Conservation (phyloP, 1,284 basidiomycete genomes). For the Pterulicium gracile region DNA sequence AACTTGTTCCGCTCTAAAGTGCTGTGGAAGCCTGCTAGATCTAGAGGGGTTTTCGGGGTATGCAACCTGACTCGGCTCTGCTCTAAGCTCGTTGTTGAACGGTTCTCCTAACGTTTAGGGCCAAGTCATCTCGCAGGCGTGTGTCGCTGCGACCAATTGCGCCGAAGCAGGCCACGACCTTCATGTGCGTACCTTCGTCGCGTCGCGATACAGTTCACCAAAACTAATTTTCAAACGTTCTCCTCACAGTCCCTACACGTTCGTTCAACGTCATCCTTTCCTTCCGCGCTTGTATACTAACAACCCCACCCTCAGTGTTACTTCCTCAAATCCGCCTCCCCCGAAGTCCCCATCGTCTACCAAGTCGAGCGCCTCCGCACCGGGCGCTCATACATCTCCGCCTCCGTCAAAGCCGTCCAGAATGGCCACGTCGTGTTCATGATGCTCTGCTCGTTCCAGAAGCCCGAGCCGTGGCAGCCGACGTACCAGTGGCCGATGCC, state of each 20-base stretch:
- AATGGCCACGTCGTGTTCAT: constrained; percentile 72
- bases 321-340: constrained; percentile 71
- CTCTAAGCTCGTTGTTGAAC: neutral
- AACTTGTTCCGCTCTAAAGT: constrained; percentile 69
- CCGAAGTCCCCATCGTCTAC: constrained; percentile 73
- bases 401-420: constrained; percentile 64
- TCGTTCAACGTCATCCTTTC: constrained; percentile 17
- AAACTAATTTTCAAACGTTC: constrained; percentile 4
- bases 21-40: constrained; percentile 54
- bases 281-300: neutral
- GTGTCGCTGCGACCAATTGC: constrained; percentile 70
- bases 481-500: constrained; percentile 58
- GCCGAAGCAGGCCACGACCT: constrained; percentile 58
- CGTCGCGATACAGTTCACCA: neutral
- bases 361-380: constrained; percentile 80
- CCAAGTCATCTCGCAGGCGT: constrained; percentile 82
- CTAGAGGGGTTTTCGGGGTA: constrained; percentile 82
- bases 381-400: constrained; percentile 64
- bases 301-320: constrained; percentile 50
- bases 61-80: constrained; percentile 11
- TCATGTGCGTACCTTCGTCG: constrained; percentile 43
- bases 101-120: constrained; percentile 14
- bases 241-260: constrained; percentile 57
- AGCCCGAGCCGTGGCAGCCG: constrained; percentile 68
- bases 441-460: constrained; percentile 80